These are phyloP conservation scores for Brassica hybrid DNA, from an alignment of 441 rosid species.

Conservation along the genomic window DNA sequence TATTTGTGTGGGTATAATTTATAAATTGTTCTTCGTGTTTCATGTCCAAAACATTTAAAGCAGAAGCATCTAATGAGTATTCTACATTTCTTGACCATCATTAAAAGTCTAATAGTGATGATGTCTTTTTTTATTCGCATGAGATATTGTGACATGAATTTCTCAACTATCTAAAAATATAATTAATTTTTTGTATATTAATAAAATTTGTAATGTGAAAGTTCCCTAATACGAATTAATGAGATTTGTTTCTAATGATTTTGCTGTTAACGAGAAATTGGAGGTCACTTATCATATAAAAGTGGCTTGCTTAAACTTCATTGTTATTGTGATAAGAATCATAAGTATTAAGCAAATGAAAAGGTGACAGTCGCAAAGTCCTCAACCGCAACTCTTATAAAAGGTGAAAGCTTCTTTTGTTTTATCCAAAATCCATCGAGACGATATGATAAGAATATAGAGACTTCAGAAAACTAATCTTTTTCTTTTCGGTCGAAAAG, in stretches of 20 bases:
- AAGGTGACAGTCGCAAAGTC: neutral
- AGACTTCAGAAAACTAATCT: neutral
- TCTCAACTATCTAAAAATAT: too few relatives aligned
- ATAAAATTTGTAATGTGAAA: neutral
- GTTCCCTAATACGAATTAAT: neutral
- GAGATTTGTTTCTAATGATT: neutral
- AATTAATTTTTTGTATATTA: too few relatives aligned
- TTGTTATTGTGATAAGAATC: neutral
- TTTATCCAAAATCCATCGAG: neutral
- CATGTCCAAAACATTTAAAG: too few relatives aligned
- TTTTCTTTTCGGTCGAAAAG: too few relatives aligned
- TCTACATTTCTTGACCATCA: too few relatives aligned
- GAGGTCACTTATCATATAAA: neutral
- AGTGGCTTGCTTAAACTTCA: neutral
- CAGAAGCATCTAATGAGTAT: too few relatives aligned
- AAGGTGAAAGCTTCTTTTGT: neutral
- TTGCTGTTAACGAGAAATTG: neutral
- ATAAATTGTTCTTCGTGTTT: too few relatives aligned
- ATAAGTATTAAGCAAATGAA: neutral
- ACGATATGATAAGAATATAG: neutral
- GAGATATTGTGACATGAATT: neutral
- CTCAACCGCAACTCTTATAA: neutral
- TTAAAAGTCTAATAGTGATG: neutral
- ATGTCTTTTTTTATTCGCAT: too few relatives aligned
- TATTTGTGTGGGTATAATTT: too few relatives aligned